Conservation (phyloP, 108 stramenopile species). For the Cafeteria roenbergensis region DNA sequence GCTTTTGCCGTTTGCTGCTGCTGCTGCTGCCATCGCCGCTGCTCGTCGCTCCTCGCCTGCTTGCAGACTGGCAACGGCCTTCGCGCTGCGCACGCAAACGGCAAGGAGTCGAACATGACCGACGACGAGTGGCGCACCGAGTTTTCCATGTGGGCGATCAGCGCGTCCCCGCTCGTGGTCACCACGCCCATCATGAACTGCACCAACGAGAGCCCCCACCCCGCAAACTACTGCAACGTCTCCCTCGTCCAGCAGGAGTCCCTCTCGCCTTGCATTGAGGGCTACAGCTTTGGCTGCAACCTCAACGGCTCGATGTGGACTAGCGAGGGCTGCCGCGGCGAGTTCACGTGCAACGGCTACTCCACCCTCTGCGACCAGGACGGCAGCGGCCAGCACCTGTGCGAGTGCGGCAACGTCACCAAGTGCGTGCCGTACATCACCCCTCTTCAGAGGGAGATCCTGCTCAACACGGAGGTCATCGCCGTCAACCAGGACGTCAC, state of each 20-base stretch:
- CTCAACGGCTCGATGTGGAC: neutral
- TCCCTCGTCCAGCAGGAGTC: neutral
- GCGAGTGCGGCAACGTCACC: neutral
- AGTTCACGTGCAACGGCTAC: neutral
- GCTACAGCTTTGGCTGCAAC: neutral
- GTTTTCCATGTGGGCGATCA: neutral
- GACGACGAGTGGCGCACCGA: neutral
- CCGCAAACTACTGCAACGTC: neutral
- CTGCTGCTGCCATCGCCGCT: too few species aligned
- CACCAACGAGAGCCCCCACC: neutral
- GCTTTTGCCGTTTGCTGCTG: too few species aligned
- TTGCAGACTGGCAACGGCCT: neutral
- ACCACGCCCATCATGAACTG: neutral
- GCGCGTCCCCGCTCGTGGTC: neutral
- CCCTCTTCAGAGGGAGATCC: neutral
- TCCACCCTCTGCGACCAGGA: neutral
- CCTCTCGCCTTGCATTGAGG: neutral
- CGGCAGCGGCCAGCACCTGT: neutral
- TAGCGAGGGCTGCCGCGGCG: neutral
- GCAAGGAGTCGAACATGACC: neutral
- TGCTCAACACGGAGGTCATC: slow-evolving; percentile 2
- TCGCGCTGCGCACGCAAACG: neutral
- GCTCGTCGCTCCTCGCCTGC: too few species aligned
- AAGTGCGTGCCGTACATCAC: neutral
- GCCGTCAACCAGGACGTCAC: slow-evolving; percentile 5